Percentiles rank a stretch among this genome's conserved stretches.
phyloP scores from a whole-genome alignment of 352 stramenopile species.

The Phytophthora pluvialis region DNA sequence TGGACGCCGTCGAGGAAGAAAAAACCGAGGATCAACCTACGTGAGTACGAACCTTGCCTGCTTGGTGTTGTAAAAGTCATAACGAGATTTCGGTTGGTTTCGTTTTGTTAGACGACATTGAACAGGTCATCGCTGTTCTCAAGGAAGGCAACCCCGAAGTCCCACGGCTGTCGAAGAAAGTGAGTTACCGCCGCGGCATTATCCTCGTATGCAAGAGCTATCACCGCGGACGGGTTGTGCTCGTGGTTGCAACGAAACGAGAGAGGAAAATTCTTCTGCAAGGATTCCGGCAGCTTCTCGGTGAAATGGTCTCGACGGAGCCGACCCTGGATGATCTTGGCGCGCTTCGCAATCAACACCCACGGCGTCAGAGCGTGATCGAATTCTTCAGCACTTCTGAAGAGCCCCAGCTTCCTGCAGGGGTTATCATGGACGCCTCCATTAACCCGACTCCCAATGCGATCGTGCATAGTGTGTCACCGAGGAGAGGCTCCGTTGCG shows the following conservation, averaged over 20 bases:
- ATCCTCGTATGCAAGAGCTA: constrained; percentile 75
- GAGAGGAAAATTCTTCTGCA: constrained; percentile 66
- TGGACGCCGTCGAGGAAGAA: constrained; percentile 80
- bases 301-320: constrained; percentile 51
- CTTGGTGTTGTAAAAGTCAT: not conserved
- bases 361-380: constrained; percentile 54
- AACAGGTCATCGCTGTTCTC: constrained; percentile 58
- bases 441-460: not conserved
- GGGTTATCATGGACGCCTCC: not conserved
- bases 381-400: constrained; percentile 55
- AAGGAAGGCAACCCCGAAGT: constrained; percentile 60
- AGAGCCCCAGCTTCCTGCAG: not conserved
- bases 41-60: constrained; percentile 39
- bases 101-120: constrained; percentile 55
- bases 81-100: constrained; percentile 8
- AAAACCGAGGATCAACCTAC: constrained; percentile 58
- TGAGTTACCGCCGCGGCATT: constrained; percentile 64
- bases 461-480: constrained; percentile 3
- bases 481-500: constrained; percentile 7
- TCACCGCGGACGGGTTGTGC: constrained; percentile 64
- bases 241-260: constrained; percentile 62
- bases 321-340: constrained; percentile 53
- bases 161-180: constrained; percentile 61
- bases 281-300: constrained; percentile 60
- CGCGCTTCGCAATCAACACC: constrained; percentile 52